phyloP scores from a whole-genome alignment of 768 basidiomycete species.

The Ephemerocybe angulata region DNA sequence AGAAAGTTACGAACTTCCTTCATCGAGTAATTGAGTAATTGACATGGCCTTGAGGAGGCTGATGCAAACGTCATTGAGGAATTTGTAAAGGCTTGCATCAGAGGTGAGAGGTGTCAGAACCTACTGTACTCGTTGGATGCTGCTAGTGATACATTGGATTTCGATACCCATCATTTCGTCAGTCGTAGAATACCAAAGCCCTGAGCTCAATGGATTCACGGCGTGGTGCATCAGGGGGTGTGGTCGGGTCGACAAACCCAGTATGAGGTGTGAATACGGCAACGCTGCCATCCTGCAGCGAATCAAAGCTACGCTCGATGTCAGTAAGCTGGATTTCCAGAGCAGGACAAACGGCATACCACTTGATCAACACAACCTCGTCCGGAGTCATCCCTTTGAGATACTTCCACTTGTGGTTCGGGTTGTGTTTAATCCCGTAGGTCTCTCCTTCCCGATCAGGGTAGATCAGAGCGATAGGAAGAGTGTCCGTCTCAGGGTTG shows the following conservation, averaged over 20 bases:
- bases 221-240: constrained; percentile 37
- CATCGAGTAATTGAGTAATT: too few species aligned
- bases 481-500: constrained; percentile 35
- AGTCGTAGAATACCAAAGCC: constrained; percentile 48
- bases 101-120: too few species aligned
- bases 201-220: constrained; percentile 51
- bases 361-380: constrained; percentile 51
- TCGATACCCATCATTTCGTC: too few species aligned
- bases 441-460: constrained; percentile 52
- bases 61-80: too few species aligned
- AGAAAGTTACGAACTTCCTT: too few species aligned
- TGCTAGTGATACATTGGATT: too few species aligned
- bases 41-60: too few species aligned
- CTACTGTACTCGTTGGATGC: too few species aligned
- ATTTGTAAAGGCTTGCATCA: too few species aligned
- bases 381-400: constrained; percentile 42
- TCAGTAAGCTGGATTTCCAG: background rate
- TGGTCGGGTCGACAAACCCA: constrained; percentile 43
- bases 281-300: constrained; percentile 33
- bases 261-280: constrained; percentile 50
- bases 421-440: constrained; percentile 40
- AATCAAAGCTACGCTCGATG: constrained; percentile 30
- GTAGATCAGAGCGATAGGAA: constrained; percentile 42
- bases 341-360: constrained; percentile 27
- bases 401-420: constrained; percentile 51